Evolutionary conservation across 2,329 filamentous ascomycete species (phyloP), one percentile per base, ranked within the genome.

Genomic region (Rhynchosporium secalis): DNA sequence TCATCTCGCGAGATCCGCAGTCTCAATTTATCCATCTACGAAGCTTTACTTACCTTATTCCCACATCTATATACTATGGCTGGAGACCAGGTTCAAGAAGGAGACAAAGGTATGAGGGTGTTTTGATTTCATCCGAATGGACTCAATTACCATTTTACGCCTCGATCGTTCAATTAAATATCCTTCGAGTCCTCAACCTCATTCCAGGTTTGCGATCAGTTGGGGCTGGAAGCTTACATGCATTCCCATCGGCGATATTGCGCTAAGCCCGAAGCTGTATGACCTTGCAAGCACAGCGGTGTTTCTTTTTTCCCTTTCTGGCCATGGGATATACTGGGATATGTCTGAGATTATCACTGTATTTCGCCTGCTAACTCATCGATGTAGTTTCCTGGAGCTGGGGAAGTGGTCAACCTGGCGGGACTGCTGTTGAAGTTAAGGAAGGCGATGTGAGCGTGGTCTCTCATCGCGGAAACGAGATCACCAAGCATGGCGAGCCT

Each of bases 321-420:
- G 33, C 33, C 9, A 10, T 10, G 47, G 10, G 28, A 43, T 26
- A 45, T 26, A 20, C 20, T 28, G 12, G 41, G 9, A 6, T 9
- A 28, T 10, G 6, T 28, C n/a, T 15, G 9, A 9, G 10, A 15
- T 41, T 28, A 9, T 20, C 3, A 26, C 9, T 36, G 26, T n/a
- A 8, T 28, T 9, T 58, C 26, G 45, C 41, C 31, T 33, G 12
- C 62, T 68, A 45, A 65, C 45, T 31, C 13, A 31, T 26, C 29
- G 40, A 20, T 33, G 10, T 63, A 88, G 86, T 88, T 70, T 84
- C 84, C 62, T 88, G 85, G 86, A 79, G 81, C 72, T 87, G 84
- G 84, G 78, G 79, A 62, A 78, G 79, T 62, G 79, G 80, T 61
- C 75, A 80, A 28, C 85, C 86, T 1, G 77, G 78, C 57, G 86